A percentile compares a stretch with the other conserved stretches of the same genome.
Evolutionary conservation across 2,329 filamentous ascomycete genomes (phyloP).

Genomic region (Fusarium buharicum): DNA sequence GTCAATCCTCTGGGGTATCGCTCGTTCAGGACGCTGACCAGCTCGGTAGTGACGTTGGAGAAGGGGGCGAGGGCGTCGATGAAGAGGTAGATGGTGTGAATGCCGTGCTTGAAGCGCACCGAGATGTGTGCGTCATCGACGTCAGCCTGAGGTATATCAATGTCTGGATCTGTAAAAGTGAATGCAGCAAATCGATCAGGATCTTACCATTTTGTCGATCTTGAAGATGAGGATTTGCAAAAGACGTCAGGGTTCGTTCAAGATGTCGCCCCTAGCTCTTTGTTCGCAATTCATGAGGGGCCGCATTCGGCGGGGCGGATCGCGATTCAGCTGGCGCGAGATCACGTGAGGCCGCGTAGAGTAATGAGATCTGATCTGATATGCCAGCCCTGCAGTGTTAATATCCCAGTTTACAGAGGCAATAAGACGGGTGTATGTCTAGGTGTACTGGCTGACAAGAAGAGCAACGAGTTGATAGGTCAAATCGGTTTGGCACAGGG

Average conservation of each 20-base stretch:
- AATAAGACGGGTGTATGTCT: background rate
- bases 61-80: slow-evolving; percentile 68
- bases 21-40: slow-evolving; percentile 68
- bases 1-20: slow-evolving; percentile 66
- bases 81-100: slow-evolving; percentile 76
- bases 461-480: background rate
- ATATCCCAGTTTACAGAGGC: background rate
- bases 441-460: background rate
- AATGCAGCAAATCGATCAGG: background rate
- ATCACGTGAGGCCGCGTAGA: slow-evolving; percentile 37
- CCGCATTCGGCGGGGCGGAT: slow-evolving; percentile 2
- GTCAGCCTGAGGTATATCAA: slow-evolving; percentile 36
- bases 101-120: slow-evolving; percentile 77
- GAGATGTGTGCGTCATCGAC: slow-evolving; percentile 66
- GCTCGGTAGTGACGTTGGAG: slow-evolving; percentile 64
- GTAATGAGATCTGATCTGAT: background rate
- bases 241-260: slow-evolving; percentile 13
- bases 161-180: background rate
- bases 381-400: background rate
- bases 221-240: slow-evolving; percentile 1
- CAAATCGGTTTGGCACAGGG: background rate
- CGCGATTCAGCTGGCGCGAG: slow-evolving; percentile 15
- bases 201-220: slow-evolving; percentile 33
- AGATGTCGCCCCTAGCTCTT: background rate
- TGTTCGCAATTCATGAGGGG: slow-evolving; percentile 15